These are phyloP conservation scores for Russula brevipes DNA, from an alignment of 768 basidiomycete species.

Conservation along the genomic window DNA sequence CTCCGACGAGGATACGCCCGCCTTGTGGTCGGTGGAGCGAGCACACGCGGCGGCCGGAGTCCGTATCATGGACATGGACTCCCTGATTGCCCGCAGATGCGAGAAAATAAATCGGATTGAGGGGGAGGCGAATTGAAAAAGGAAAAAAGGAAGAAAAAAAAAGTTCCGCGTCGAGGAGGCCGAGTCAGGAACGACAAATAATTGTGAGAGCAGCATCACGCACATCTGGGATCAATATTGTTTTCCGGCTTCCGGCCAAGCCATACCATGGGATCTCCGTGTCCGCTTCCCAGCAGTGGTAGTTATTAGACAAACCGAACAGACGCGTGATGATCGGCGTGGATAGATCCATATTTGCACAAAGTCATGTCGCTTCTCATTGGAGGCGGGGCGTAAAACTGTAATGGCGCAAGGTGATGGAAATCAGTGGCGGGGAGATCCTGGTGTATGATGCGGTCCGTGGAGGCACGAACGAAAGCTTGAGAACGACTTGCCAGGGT, in stretches of 20 bases:
- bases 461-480: not conserved
- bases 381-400: not conserved
- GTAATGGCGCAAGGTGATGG: not conserved
- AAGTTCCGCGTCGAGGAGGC: not conserved
- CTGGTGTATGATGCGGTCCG: not conserved
- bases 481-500: slow-evolving; percentile 8
- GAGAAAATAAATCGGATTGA: not conserved
- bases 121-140: not conserved
- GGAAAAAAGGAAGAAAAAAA: too few relatives aligned
- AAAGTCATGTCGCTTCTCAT: not conserved
- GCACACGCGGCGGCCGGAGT: not conserved
- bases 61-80: too few relatives aligned
- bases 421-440: slow-evolving; percentile 1
- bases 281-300: too few relatives aligned
- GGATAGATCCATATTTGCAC: not conserved
- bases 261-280: not conserved
- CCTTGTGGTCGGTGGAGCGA: not conserved
- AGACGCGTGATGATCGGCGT: not conserved
- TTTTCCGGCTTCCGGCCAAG: slow-evolving; percentile 1
- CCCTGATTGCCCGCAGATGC: not conserved
- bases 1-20: slow-evolving; percentile 9
- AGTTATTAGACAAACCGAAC: not conserved
- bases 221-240: not conserved
- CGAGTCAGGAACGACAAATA: not conserved
- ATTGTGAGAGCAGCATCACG: not conserved